Conservation (phyloP, 331 rosid species). For the Malus hybrid region DNA sequence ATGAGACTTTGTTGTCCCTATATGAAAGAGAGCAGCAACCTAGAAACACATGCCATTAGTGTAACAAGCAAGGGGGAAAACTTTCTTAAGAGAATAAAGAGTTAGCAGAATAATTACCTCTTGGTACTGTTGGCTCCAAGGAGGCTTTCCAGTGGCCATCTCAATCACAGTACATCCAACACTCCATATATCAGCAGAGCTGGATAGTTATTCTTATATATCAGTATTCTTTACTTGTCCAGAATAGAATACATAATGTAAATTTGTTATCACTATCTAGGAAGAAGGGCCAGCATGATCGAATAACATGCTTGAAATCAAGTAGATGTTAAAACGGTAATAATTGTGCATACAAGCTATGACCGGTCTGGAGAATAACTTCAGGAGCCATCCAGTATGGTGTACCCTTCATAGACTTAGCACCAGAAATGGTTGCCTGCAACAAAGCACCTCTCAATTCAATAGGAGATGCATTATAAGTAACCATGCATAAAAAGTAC, state of each 20-base stretch:
- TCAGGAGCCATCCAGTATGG: constrained; percentile 99
- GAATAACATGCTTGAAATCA: constrained; percentile 9
- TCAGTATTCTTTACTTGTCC: constrained; percentile 2
- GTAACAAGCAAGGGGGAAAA: background rate
- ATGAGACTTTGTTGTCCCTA: constrained; percentile 97
- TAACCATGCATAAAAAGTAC: constrained; percentile 6
- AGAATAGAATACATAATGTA: background rate
- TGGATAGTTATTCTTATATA: constrained; percentile 25
- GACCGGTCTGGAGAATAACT: constrained; percentile 98
- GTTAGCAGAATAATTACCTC: constrained; percentile 48
- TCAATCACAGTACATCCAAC: constrained; percentile 99
- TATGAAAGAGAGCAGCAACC: constrained; percentile 98
- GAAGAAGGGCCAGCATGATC: background rate
- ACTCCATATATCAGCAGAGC: constrained; percentile 99
- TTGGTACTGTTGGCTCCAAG: constrained; percentile 98
- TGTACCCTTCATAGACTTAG: constrained; percentile 99
- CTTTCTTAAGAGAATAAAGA: constrained; percentile 1
- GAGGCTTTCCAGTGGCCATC: constrained; percentile 99
- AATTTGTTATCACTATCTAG: background rate
- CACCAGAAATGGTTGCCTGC: constrained; percentile 97
- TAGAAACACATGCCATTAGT: constrained; percentile 39
- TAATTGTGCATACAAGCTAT: constrained; percentile 80
- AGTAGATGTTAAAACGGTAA: constrained; percentile 12
- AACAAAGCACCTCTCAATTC: constrained; percentile 21
- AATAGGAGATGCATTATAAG: constrained; percentile 4